These are phyloP conservation scores for Coelastrella sp. DNA, from an alignment of 139 green algal species.

Conservation along the genomic window DNA sequence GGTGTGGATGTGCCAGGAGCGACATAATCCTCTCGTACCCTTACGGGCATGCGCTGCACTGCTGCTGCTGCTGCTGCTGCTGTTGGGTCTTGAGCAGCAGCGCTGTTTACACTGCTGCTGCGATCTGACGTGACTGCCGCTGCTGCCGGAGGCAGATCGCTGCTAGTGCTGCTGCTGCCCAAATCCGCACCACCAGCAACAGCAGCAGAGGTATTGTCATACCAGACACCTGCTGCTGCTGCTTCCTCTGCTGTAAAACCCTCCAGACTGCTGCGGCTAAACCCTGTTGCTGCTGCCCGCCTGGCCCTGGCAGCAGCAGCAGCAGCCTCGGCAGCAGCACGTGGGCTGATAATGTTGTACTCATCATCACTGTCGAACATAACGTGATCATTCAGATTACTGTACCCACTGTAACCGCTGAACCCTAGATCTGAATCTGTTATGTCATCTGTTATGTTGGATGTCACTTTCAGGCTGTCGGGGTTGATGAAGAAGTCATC, in stretches of 20 bases:
- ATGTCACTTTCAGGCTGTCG: background rate
- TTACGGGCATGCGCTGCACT: background rate
- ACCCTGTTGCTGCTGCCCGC: constrained; percentile 1
- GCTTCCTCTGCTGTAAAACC: background rate
- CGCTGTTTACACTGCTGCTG: background rate
- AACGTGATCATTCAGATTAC: background rate
- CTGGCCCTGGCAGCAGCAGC: constrained; percentile 31
- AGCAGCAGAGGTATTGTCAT: background rate
- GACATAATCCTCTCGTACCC: constrained; percentile 36
- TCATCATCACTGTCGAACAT: constrained; percentile 27
- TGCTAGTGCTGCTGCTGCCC: background rate
- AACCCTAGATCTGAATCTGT: background rate
- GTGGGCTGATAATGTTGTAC: constrained; percentile 25
- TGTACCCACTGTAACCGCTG: background rate
- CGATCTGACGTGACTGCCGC: background rate
- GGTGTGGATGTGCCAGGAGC: background rate
- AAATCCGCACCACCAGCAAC: background rate
- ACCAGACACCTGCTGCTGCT: background rate
- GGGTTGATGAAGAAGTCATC: constrained; percentile 42
- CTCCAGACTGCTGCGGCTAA: background rate
- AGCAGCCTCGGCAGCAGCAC: constrained; percentile 18
- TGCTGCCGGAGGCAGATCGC: background rate
- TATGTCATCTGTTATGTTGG: too few relatives aligned
- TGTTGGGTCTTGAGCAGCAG: background rate
- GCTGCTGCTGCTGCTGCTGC: constrained; percentile 14